These are phyloP conservation scores for Sarcomyxa edulis DNA, from an alignment of 768 basidiomycete species.

Conservation along the genomic window DNA sequence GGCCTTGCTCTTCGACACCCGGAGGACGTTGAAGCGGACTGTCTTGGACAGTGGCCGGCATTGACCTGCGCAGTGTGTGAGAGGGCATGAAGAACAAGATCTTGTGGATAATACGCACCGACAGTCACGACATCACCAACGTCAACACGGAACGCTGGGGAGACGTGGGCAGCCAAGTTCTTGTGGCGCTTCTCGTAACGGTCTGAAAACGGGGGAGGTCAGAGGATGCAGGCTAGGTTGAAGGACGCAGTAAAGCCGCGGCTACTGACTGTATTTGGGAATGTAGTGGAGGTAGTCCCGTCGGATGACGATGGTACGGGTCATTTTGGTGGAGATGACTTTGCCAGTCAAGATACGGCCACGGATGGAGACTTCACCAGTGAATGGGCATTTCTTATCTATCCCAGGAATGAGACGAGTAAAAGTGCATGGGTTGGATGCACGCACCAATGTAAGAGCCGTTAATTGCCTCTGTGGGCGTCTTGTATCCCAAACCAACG, in stretches of 20 bases:
- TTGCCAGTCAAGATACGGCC: conserved; percentile 98
- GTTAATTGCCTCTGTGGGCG: conserved; percentile 89
- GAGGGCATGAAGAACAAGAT: no score
- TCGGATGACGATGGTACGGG: conserved; percentile 95
- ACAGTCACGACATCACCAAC: conserved; percentile 92
- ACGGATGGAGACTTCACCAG: conserved; percentile 94
- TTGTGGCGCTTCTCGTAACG: conserved; percentile 99
- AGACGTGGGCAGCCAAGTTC: conserved; percentile 95
- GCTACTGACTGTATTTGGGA: conserved; percentile 90
- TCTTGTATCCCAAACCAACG: conserved; percentile 95
- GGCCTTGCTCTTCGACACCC: conserved; percentile 92
- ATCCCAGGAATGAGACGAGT: conserved; percentile 3
- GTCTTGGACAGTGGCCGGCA: conserved; percentile 99
- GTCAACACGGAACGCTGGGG: conserved; percentile 98
- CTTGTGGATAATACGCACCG: conserved; percentile 53
- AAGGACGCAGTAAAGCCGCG: no score
- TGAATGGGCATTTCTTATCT: conserved; percentile 99
- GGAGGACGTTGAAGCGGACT: conserved; percentile 97
- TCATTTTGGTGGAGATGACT: conserved; percentile 99
- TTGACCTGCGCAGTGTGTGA: conserved; percentile 65
- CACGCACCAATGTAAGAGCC: conserved; percentile 93
- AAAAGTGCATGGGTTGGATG: not conserved
- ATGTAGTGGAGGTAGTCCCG: conserved; percentile 94
- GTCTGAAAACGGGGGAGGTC: conserved; percentile 42
- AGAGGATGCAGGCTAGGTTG: not conserved